Base-by-base conservation (phyloP, 1,139 yeast genomes). In the Kodamaea anthophila region DNA sequence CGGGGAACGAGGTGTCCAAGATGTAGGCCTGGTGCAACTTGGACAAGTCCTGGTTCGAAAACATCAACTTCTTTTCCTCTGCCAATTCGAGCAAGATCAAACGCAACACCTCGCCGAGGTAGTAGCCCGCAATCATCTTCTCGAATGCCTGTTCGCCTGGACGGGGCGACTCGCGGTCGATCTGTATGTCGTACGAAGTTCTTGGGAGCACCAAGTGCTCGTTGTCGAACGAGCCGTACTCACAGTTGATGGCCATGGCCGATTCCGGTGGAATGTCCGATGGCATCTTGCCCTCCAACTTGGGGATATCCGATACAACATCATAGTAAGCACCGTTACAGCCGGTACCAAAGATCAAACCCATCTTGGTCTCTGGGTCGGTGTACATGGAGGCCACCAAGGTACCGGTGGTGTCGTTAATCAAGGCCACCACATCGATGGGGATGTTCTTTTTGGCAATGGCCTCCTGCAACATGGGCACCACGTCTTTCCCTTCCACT, bases 271-370 rank as follows among this genome's bases (percentile, higher is more conserved):
- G 55, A 42, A 87, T 71, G 49, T 86, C 96, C 14, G 58, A 65
- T 18, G 76, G 70, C 36, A 80, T 56, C 46, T 60, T 65, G 34
- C 94, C 95, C 47, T 77, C 77, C 45, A 91, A 72, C 65, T 91
- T 91, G 42, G 93, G 93, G 51, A 91, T 79, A 48, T 77, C 75
- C 34, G 66, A 57, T 34, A 78, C 80, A 24, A 65, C 64, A 48
- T 91, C 98, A 60, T 77, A 91, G 68, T 91, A 91, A 32, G 98
- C 97, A 53, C 93, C 97, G 58, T 91, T 91, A 66, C 94, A 87
- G 41, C 98, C 98, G 34, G 98, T 91, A 52, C 98, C 98, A 54
- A 87, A 91, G 47, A 91, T 91, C 52, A 87, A 76, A 38, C 97
- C 98, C 93, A 88, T 83, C 58, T 80, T 80, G 42, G 96, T 78